Percentiles rank a stretch among this genome's conserved stretches.
These are phyloP conservation scores for Malus sylvestris DNA, from an alignment of 306 rosid species.

Conservation along the genomic window DNA sequence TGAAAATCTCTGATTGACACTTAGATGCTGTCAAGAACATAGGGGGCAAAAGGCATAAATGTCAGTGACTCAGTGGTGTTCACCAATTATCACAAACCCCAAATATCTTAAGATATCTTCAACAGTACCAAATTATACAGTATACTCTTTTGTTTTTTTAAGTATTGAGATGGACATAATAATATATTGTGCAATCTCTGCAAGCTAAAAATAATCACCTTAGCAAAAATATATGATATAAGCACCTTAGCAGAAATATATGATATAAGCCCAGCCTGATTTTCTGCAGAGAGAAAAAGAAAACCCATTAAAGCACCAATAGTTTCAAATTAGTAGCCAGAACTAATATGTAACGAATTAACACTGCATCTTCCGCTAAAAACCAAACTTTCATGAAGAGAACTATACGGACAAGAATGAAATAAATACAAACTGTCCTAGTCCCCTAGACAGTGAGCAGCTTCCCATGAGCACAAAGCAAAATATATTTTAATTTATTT, in stretches of 20 bases:
- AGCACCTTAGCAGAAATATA: constrained; percentile 26
- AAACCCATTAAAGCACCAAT: background rate
- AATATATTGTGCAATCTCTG: background rate
- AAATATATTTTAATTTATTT: too few relatives aligned
- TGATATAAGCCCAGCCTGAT: constrained; percentile 78
- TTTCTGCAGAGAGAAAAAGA: constrained; percentile 42
- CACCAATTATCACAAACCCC: background rate
- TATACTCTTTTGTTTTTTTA: background rate
- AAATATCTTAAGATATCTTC: background rate
- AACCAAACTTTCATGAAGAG: background rate
- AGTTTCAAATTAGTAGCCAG: constrained; percentile 1
- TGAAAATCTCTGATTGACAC: constrained; percentile 76
- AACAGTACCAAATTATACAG: background rate
- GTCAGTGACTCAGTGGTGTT: background rate
- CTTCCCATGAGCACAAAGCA: background rate
- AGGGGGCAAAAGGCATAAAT: constrained; percentile 1
- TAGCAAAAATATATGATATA: constrained; percentile 16
- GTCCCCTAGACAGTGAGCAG: background rate
- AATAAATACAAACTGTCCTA: background rate
- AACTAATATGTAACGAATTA: background rate
- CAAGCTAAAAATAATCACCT: constrained; percentile 37
- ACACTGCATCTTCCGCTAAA: background rate
- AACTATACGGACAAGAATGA: background rate
- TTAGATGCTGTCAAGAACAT: constrained; percentile 93
- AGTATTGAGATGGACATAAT: background rate